Conservation (phyloP, 768 basidiomycete genomes). For the Hygrophoropsis aurantiaca region DNA sequence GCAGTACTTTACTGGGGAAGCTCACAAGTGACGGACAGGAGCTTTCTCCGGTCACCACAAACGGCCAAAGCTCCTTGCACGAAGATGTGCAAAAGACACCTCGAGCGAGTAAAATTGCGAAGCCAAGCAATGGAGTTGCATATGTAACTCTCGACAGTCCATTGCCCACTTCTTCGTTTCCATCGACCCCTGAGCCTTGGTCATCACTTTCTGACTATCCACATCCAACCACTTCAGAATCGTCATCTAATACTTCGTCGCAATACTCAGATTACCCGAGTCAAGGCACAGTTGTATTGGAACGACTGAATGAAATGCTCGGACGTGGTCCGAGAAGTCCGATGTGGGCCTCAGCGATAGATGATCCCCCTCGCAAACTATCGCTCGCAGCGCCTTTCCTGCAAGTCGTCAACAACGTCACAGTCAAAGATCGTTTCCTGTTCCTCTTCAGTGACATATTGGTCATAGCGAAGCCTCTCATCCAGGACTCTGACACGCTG, state of each 20-base stretch:
- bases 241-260: conserved; percentile 71
- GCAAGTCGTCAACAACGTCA: conserved; percentile 92
- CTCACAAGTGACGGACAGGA: conserved; percentile 24
- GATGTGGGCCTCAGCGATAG: conserved; percentile 64
- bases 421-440: conserved; percentile 92
- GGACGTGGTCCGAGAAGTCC: conserved; percentile 58
- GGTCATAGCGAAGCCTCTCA: conserved; percentile 87
- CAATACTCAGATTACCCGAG: conserved; percentile 51
- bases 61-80: conserved; percentile 20
- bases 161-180: conserved; percentile 53
- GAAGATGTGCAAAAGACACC: conserved; percentile 34
- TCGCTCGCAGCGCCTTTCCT: conserved; percentile 83
- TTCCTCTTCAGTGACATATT: conserved; percentile 97
- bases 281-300: conserved; percentile 58
- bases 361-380: conserved; percentile 85
- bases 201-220: conserved; percentile 76
- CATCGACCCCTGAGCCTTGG: conserved; percentile 74
- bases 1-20: conserved; percentile 31
- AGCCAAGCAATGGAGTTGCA: conserved; percentile 19
- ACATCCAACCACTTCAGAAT: conserved; percentile 67
- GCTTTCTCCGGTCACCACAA: conserved; percentile 26
- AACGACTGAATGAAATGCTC: conserved; percentile 71
- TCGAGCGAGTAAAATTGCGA: conserved; percentile 34
- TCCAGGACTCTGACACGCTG: conserved; percentile 63
- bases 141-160: conserved; percentile 35